Percentiles rank a stretch among this genome's conserved stretches.
Evolutionary conservation across 1,284 basidiomycete genomes (phyloP).

Genomic region (Ganoderma leucocontextum): DNA sequence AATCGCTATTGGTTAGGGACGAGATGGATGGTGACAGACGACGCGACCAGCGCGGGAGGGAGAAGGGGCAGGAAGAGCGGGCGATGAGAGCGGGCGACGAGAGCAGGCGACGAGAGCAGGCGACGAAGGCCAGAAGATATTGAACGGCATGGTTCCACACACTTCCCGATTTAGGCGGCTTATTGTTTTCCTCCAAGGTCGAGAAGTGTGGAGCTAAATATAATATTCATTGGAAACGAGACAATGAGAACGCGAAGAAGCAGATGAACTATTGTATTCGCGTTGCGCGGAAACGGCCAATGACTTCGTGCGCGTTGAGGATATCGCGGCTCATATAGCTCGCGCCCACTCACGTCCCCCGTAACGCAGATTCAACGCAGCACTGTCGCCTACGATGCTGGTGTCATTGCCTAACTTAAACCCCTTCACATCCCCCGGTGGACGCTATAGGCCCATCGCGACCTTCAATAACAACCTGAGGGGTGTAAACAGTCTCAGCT

Average conservation of each 20-base stretch:
- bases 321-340: neutral
- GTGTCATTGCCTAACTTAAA: neutral
- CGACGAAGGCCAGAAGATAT: neutral
- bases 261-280: neutral
- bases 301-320: no score
- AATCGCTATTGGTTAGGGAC: neutral
- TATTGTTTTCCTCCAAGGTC: neutral
- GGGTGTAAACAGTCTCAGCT: conserved; percentile 5
- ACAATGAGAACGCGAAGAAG: neutral
- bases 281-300: neutral
- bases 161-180: neutral
- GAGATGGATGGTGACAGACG: neutral
- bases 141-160: no score
- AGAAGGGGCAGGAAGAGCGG: neutral
- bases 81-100: neutral
- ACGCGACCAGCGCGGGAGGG: neutral
- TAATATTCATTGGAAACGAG: neutral
- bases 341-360: neutral
- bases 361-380: neutral
- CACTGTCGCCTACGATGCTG: neutral
- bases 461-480: neutral
- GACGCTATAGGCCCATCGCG: conserved; percentile 1
- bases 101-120: neutral
- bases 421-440: neutral
- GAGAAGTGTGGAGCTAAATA: neutral